Evolutionary conservation across 2,329 filamentous ascomycete species (phyloP), one percentile per base, ranked within the genome.

Genomic region (Verruconis gallopava): DNA sequence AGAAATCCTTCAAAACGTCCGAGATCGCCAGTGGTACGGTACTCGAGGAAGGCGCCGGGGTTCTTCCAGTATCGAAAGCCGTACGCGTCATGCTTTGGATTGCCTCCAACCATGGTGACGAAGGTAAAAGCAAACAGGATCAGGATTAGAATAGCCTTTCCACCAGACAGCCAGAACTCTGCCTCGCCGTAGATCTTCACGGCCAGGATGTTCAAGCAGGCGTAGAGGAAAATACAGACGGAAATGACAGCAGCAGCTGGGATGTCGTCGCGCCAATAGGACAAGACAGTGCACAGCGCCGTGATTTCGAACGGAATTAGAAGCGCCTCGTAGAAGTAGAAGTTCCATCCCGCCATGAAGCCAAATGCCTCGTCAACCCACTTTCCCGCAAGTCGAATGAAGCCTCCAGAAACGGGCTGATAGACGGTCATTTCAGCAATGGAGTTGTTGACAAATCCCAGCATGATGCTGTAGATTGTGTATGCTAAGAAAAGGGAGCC

Each of bases 271-370:
- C 61, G 68, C 68, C 68, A 72, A 48, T 64, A 72, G 17, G 62
- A 59, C 44, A 72, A 59, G 17, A 72, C 66, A 38, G 69, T 53
- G 43, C 64, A 69, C 51, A 67, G 61, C 3, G 68, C 68, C 11
- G 66, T 65, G 33, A 71, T 64, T 48, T 72, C 69, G 42, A 71
- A 72, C 0, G 69, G 69, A 3, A 72, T 65, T 37, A 71, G 54
- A 4, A 65, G 58, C 4, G 65, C 68, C 53, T 69, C 64, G 44
- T 68, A 68, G 37, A 72, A 52, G 52, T 70, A 70, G 50, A 69
- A 71, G 47, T 70, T 71, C 55, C 65, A 69, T 3, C 64, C 65
- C 14, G 61, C 60, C 17, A 63, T 62, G 38, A 68, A 60, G 4
- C 65, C 64, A 40, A 69, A 62, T 13, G 66, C 65, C 33, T 65